phyloP scores from a whole-genome alignment of 2,329 filamentous ascomycete species.

The Penicillium occitanis region DNA sequence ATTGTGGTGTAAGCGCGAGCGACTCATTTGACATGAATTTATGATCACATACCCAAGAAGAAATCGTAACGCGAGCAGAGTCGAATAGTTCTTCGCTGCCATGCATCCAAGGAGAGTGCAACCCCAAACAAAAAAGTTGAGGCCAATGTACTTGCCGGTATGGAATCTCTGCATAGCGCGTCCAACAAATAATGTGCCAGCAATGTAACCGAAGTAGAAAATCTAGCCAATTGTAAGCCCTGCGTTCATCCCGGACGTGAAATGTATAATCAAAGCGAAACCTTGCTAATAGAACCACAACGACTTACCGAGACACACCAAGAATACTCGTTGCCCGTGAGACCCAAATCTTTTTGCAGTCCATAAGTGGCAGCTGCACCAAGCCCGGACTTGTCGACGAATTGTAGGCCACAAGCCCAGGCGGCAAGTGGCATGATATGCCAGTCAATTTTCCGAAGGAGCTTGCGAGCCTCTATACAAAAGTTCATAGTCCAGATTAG shows the following conservation, averaged over 20 bases:
- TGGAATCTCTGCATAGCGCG: neutral
- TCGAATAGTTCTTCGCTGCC: neutral
- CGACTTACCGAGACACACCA: slow-evolving; percentile 4
- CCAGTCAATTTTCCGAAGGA: no score
- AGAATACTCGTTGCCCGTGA: neutral
- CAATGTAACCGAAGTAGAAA: neutral
- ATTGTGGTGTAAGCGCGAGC: neutral
- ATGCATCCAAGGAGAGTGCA: slow-evolving; percentile 1
- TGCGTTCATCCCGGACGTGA: no score
- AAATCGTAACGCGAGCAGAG: neutral
- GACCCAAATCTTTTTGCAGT: no score
- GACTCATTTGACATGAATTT: no score
- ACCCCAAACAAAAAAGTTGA: neutral
- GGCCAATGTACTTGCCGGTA: neutral
- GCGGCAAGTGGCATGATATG: no score
- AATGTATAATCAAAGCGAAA: neutral
- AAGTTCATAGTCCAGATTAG: no score
- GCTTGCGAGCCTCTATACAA: no score
- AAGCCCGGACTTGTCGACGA: no score
- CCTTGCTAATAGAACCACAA: neutral
- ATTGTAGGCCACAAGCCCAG: no score
- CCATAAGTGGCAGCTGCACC: no score
- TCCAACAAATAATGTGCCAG: neutral
- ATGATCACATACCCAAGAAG: neutral
- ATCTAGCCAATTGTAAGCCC: neutral